Base-by-base conservation (phyloP, 2,329 filamentous ascomycete genomes). In the Helicocarpus griseus region DNA sequence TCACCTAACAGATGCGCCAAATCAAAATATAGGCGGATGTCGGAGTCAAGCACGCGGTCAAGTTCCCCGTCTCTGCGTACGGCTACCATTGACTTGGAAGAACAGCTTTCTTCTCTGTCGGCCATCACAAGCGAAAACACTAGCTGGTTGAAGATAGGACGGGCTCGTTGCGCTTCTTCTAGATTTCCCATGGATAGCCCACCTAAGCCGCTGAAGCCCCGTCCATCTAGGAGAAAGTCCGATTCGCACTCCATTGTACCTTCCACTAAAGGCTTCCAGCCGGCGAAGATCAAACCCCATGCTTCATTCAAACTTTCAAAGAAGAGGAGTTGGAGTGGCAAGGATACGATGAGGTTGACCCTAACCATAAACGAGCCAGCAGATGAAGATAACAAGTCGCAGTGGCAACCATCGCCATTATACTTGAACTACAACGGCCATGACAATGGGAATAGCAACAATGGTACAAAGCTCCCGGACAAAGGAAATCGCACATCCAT, bases 31-130 rank as follows among this genome's bases (percentile, higher is more conserved):
- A n/a, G 41, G 11, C 41, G n/a, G 21, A 17, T 17, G 24, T 35
- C 39, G 7, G 19, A 9, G 13, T 31, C 48, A 47, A 24, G 8
- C 17, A 50, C 29, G 13, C 3, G 11, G n/a, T 22, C 36, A 14
- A 47, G 38, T 11, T 51, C 55, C 17, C 54, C 51, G 11, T 59
- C 61, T 7, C 49, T 63, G 36, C 56, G 54, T 45, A 55, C 67
- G 54, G 69, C 67, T 1, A 61, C 67, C n/a, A 56, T 64, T 26
- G 68, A 70, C 7, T 56, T 72, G 47, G 66, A 69, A 41, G 58
- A 60, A 19, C 62, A 65, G 17, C 60, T 69, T 24, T 57, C 60
- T 17, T 57, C 57, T 13, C 59, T 68, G 36, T 53, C 55, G 5
- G 49, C 48, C 14, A 11, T 38, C 5, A 47, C 26, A 1, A 35